These are phyloP conservation scores for Micromonas commoda DNA, from an alignment of 139 green algal genomes.

Conservation along the genomic window DNA sequence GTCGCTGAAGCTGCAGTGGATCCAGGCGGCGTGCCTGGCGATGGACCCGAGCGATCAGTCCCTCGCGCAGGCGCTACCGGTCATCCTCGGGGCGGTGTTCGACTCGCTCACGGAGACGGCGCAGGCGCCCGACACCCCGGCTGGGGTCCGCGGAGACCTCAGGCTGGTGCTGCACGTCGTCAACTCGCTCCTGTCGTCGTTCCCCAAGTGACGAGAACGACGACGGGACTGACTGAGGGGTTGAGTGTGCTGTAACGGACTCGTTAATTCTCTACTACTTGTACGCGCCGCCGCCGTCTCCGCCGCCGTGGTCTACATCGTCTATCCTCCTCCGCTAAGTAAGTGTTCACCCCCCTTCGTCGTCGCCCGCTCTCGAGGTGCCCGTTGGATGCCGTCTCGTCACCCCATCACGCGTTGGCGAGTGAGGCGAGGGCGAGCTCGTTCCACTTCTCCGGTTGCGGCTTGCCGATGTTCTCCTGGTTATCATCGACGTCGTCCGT, in stretches of 20 bases:
- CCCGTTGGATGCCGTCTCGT: too few species aligned
- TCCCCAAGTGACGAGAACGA: not conserved
- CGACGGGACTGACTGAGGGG: not conserved
- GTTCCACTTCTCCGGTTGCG: not conserved
- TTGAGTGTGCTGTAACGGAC: too few species aligned
- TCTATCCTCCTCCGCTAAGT: too few species aligned
- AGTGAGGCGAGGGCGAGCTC: not conserved
- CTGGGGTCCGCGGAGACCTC: not conserved
- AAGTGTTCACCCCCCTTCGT: too few species aligned
- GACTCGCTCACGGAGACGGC: not conserved
- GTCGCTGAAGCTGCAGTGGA: constrained; percentile 58
- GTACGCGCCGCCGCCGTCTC: too few species aligned
- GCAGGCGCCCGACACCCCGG: not conserved
- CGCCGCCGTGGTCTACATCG: too few species aligned
- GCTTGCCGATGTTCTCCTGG: not conserved
- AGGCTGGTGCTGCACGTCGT: constrained; percentile 18
- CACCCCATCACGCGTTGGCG: too few species aligned
- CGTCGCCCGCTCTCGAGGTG: too few species aligned
- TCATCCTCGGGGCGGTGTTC: not conserved
- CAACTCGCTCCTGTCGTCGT: constrained; percentile 21
- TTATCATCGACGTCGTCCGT: not conserved
- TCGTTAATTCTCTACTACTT: too few species aligned
- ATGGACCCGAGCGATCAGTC: constrained; percentile 50
- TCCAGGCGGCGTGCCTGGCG: constrained; percentile 47
- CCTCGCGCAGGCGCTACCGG: constrained; percentile 46